Percentiles rank a stretch among this genome's conserved stretches.
Evolutionary conservation across 2,329 filamentous ascomycete genomes (phyloP).

Genomic region (Colletotrichum ledebouriae): DNA sequence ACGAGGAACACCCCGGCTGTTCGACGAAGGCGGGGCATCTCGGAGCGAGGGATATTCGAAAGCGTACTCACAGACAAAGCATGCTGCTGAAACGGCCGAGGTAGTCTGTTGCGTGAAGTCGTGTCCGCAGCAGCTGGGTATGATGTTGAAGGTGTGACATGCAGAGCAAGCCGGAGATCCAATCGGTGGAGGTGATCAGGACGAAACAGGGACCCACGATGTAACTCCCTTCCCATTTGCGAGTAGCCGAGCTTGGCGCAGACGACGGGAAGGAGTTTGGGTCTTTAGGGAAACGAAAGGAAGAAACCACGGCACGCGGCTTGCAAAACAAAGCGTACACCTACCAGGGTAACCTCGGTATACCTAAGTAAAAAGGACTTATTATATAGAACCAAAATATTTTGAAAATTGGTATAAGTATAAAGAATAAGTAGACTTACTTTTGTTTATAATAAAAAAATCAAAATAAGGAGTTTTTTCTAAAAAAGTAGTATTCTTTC

Average conservation of each 20-base stretch:
- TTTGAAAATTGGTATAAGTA: no score
- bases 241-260: conserved; percentile 32
- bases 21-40: not conserved
- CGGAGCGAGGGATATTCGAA: not conserved
- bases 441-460: no score
- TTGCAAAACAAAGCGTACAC: no score
- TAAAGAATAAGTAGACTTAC: no score
- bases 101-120: conserved; percentile 15
- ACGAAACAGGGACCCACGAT: conserved; percentile 35
- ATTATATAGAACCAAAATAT: no score
- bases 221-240: conserved; percentile 21
- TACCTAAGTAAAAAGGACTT: no score
- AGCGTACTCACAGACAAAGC: conserved; percentile 14
- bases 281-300: not conserved
- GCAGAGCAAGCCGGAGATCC: conserved; percentile 8
- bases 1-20: conserved; percentile 17
- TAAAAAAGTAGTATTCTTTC: no score
- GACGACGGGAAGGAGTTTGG: conserved; percentile 12
- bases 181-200: conserved; percentile 19
- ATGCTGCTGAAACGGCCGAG: conserved; percentile 38
- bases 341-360: no score
- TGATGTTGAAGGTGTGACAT: conserved; percentile 24
- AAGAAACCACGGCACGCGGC: not conserved
- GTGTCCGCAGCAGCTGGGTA: conserved; percentile 9
- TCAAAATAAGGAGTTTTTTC: no score